These are phyloP conservation scores for Amphirosellinia nigrospora DNA, from an alignment of 495 filamentous ascomycete genomes.

Conservation along the genomic window DNA sequence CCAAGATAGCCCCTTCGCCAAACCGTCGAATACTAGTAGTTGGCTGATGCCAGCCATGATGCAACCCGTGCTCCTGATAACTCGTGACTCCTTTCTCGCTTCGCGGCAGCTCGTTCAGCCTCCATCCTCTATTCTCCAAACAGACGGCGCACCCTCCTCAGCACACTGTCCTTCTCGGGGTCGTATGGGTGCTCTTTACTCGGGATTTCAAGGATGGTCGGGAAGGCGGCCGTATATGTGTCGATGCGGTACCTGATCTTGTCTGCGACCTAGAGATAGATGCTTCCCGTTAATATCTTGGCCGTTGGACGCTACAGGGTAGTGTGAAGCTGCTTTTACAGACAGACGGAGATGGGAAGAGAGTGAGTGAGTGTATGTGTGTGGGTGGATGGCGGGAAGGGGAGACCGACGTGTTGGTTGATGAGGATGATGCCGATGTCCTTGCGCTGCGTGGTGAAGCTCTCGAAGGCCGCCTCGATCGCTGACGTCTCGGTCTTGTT, in stretches of 20 bases:
- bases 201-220: conserved; percentile 87
- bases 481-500: conserved; percentile 83
- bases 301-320: not conserved
- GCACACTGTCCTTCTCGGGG: conserved; percentile 97
- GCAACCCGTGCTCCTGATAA: not conserved
- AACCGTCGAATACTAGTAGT: not conserved
- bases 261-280: conserved; percentile 77
- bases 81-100: no score
- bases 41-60: not conserved
- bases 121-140: conserved; percentile 76
- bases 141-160: conserved; percentile 85
- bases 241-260: conserved; percentile 84
- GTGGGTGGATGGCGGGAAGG: not conserved
- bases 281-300: not conserved
- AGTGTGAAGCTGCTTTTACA: not conserved
- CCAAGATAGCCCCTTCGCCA: not conserved
- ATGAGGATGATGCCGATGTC: conserved; percentile 97
- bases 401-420: conserved; percentile 85
- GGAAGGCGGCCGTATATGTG: conserved; percentile 75
- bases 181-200: conserved; percentile 99
- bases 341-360: no score
- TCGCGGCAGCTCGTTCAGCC: not conserved
- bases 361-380: no score
- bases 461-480: conserved; percentile 91
- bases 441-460: conserved; percentile 85